Evolutionary conservation across 2,329 filamentous ascomycete species (phyloP), one percentile per base, ranked within the genome.

Genomic region (Lizonia empirigonia): DNA sequence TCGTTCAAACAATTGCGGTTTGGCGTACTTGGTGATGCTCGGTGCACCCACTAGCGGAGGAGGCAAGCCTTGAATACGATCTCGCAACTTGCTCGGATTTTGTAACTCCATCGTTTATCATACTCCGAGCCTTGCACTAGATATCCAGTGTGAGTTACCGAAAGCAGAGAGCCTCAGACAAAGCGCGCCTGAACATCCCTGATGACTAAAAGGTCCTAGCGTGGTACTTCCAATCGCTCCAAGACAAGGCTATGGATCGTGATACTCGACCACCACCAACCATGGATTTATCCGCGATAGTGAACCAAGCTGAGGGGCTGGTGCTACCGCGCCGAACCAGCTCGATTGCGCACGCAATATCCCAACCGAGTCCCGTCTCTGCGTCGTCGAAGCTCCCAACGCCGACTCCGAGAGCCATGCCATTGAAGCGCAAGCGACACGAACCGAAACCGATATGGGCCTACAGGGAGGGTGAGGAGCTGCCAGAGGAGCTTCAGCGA

Each of bases 371-470:
- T 34, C 68, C 69, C 40, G 51, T 67, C 13, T 59, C 60, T 16
- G 54, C 64, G 29, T 58, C 59, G 35, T 62, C 68, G 34, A 70
- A 64, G 55, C 63, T 70, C 19, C 64, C 64, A 7, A 61, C 63
- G 37, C 62, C 62, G 15, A 59, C 66, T 23, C 48, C 52, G 19
- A 69, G 59, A 59, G 50, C 62, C 16, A 68, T 67, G 62, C 58
- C 54, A 20, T 56, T 61, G 55, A 72, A 70, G 56, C 68, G 71
- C 56, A 73, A 71, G 51, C 65, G 70, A 49, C 52, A 68, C 55
- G 68, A 72, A 34, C 64, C 70, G 12, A 71, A 70, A 45, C 71
- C 71, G 15, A 69, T 72, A 38, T 74, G 71, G 71, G 71, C 71
- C 4, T 58, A 66, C 34, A 59, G 57, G 35, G 69, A 71, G 50